Evolutionary conservation across 441 rosid species (phyloP).

Genomic region (Brassica balearica): DNA sequence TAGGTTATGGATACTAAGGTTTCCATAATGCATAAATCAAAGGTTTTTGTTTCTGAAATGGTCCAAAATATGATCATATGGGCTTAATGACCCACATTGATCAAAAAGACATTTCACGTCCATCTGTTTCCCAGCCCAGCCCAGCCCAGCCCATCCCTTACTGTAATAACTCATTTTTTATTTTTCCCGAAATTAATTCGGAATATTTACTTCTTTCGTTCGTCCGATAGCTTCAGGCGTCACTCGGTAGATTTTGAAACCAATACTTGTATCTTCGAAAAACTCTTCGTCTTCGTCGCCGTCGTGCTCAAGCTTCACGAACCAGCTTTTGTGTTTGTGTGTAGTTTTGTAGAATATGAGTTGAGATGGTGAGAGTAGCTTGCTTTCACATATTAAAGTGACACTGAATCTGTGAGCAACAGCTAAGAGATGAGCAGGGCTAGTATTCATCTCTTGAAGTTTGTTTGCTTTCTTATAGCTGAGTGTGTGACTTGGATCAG

Average conservation of each 20-base stretch:
- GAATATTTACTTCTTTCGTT: too few species aligned
- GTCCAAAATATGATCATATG: slow-evolving; percentile 14
- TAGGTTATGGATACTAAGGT: neutral
- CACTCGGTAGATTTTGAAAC: too few species aligned
- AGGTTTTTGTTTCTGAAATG: neutral
- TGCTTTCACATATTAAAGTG: neutral
- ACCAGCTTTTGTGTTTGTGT: too few species aligned
- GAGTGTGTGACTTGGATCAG: slow-evolving; percentile 94
- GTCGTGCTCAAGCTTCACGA: too few species aligned
- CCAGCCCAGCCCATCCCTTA: neutral
- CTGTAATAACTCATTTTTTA: too few species aligned
- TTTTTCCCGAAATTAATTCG: too few species aligned
- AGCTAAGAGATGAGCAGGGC: neutral
- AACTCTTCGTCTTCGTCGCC: too few species aligned
- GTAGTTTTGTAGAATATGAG: too few species aligned
- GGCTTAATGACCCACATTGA: neutral
- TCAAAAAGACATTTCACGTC: neutral
- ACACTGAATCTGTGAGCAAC: slow-evolving; percentile 1
- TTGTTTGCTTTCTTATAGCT: slow-evolving; percentile 54
- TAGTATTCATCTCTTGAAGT: slow-evolving; percentile 19
- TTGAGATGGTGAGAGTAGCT: neutral
- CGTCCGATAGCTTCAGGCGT: too few species aligned
- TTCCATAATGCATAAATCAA: neutral
- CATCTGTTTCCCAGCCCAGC: neutral
- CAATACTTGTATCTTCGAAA: too few species aligned